Conservation (phyloP, 805 yeast genomes). For the Teunomyces kruisii region DNA sequence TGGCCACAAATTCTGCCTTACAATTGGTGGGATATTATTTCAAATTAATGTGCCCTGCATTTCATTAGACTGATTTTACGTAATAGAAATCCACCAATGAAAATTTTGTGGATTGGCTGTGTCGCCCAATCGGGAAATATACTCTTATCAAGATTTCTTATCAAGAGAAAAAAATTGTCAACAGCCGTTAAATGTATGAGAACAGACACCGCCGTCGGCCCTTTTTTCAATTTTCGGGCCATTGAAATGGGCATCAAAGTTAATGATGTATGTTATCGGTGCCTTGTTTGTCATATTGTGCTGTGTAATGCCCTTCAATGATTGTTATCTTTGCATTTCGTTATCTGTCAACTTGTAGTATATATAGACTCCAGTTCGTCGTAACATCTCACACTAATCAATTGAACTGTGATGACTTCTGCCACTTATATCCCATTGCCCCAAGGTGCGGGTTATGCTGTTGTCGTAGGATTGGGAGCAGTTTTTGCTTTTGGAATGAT, state of each 20-base stretch:
- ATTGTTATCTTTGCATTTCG: neutral
- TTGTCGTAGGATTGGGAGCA: constrained; percentile 84
- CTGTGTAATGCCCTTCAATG: neutral
- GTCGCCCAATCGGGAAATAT: neutral
- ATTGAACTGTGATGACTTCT: constrained; percentile 13
- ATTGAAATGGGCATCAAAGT: neutral
- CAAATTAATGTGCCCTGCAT: too few relatives aligned
- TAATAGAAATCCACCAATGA: neutral
- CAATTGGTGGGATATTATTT: too few relatives aligned
- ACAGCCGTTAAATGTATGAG: neutral
- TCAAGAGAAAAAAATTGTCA: neutral
- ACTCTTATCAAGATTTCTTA: constrained; percentile 1
- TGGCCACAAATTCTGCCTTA: too few relatives aligned
- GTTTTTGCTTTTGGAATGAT: constrained; percentile 81
- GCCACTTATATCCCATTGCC: constrained; percentile 42
- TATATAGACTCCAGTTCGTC: neutral
- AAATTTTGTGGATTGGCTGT: neutral
- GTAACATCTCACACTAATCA: neutral
- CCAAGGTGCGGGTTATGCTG: constrained; percentile 84
- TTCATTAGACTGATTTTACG: too few relatives aligned
- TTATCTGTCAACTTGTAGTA: neutral
- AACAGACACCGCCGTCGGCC: constrained; percentile 1
- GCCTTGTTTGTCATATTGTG: neutral
- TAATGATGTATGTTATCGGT: neutral
- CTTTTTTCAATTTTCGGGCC: constrained; percentile 4